Base-by-base conservation (phyloP, 2,329 filamentous ascomycete genomes). In the Talaromyces verruculosus region DNA sequence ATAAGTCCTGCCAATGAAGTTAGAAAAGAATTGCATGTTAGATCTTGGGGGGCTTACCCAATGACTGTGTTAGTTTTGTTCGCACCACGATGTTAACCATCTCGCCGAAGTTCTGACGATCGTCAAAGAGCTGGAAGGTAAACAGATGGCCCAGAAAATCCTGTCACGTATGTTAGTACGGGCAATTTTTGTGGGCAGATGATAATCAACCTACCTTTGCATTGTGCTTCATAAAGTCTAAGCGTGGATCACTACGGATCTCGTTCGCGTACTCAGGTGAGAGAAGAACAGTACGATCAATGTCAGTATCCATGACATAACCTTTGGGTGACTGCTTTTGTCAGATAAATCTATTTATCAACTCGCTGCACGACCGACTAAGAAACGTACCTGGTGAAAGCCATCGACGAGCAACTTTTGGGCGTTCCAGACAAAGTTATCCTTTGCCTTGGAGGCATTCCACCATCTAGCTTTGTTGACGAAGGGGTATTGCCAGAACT, bases 231-330 rank as follows among this genome's bases (percentile, higher is more conserved):
- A n/a, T 22, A 39, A 66, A 62, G 51, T n/a, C 28, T 17, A 67
- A 30, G 35, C 28, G 61, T 19, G 53, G 61, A 47, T 67, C 65
- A 22, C 13, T 45, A 10, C 62, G 61, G 41, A 67, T 55, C 13
- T 67, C 65, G 5, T 67, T 60, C 19, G 65, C 65, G 17, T 67
- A 67, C 17, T 67, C n/a, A 3, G 65, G 65, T 6, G 61, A 64
- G 19, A 67, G 61, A 15, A 67, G 10, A 22, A 30, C 35, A 61
- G 28, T 49, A 28, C 43, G 30, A 39, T 55, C 35, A 19, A 61
- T 41, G 37, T 67, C 65, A 1, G 65, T 67, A 22, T 67, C 65
- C 4, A 67, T 43, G n/a, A 67, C 17, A 39, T 60, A 67, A 6
- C 35, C 65, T 53, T 64, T 64, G 17, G 61, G 65, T 10, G 61